These are phyloP conservation scores for Dissophora ornata DNA, from an alignment of 192 early-diverging fungal genomes.

Conservation along the genomic window DNA sequence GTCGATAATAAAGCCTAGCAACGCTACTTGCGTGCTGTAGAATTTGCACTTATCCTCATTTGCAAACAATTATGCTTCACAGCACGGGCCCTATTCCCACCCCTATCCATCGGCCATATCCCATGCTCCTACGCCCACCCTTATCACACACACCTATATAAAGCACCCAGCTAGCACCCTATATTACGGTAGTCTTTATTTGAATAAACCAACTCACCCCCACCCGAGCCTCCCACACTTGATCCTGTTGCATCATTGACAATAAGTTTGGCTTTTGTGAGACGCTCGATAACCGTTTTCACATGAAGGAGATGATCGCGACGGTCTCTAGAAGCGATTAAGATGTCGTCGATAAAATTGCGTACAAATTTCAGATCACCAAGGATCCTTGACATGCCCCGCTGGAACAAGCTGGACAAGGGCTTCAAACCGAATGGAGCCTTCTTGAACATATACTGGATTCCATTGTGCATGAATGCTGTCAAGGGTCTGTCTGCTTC, in stretches of 20 bases:
- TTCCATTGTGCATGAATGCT: conserved; percentile 24
- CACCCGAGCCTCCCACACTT: too few species aligned
- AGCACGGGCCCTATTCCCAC: too few species aligned
- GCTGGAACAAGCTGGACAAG: conserved; percentile 3
- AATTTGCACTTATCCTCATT: conserved; percentile 9
- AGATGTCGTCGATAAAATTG: conserved; percentile 15
- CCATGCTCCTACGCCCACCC: too few species aligned
- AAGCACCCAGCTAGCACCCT: too few species aligned
- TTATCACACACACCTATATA: too few species aligned
- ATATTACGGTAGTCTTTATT: too few species aligned
- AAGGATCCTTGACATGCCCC: conserved; percentile 11
- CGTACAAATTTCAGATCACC: conserved; percentile 13
- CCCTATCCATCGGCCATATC: too few species aligned
- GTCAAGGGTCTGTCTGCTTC: conserved; percentile 7
- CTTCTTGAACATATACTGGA: conserved; percentile 34
- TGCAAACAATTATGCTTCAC: conserved; percentile 17
- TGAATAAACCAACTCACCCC: too few species aligned
- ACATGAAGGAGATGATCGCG: conserved; percentile 6
- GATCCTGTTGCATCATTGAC: too few species aligned
- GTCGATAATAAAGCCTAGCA: conserved; percentile 18
- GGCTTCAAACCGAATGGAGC: conserved; percentile 44
- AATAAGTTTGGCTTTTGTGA: conserved; percentile 21
- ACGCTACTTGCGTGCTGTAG: neutral
- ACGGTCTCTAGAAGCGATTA: conserved; percentile 11
- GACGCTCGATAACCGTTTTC: conserved; percentile 6